Base-by-base conservation (phyloP, 768 basidiomycete genomes). In the Lepiota venenata region DNA sequence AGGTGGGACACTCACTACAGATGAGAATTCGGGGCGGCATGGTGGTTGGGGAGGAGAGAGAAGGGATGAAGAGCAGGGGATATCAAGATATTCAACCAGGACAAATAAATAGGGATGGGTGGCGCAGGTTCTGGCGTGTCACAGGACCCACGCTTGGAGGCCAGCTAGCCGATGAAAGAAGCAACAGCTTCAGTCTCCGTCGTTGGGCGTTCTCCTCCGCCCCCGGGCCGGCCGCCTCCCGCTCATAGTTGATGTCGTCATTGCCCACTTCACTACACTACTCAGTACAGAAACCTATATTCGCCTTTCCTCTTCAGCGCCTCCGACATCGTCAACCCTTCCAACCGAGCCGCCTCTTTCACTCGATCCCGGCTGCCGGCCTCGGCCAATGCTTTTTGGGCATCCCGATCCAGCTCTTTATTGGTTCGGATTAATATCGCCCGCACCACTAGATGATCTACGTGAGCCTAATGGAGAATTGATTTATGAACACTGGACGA, bases 1-100 rank as follows among this genome's bases (percentile, higher is more conserved):
- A 50, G 46, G 14, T 9, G 14, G 41, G 9, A 18, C 11, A 59
- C 69, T 61, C 51, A 73, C 74, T 70, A 65, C 74, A 75, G 49
- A 75, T 71, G 39, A 75, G 61, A 25, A 75, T 51, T 21, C 67
- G 66, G n/a, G 71, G 69, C 47, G 62, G 48, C 69, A 70, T 70
- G 36, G 43, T 50, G 32, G 15, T 15, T 18, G 45, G 50, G 44
- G 42, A 32, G 3, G 4, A 8, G 32, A 32, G 39, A 7, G 41
- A 40, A 42, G 21, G n/a, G 48, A 9, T 41, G 47, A 27, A 44
- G 37, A 41, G 42, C 47, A 22, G 38, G 46, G 32, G 41, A 27
- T 48, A 40, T 32, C 32, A 32, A 32, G 32, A 8, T 32, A 32
- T 32, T 3, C 8, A 16, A 45, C 40, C 22, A 27, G 44, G 36